Base-by-base conservation (phyloP, 2,329 filamentous ascomycete species). In the Cladophialophora exuberans region DNA sequence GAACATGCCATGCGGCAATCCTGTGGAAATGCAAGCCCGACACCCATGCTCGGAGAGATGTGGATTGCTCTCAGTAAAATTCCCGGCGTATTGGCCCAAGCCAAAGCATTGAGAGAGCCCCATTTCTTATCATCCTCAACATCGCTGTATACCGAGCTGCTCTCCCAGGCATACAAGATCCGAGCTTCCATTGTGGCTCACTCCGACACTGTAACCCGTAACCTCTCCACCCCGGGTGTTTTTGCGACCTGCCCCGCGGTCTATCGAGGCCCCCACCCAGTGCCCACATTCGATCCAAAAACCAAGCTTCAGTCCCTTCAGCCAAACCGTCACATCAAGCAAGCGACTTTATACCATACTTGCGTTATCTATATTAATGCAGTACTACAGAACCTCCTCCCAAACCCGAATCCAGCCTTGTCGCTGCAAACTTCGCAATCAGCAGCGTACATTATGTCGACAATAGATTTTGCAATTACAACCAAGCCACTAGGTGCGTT, bases 151-250 rank as follows among this genome's bases (percentile, higher is more conserved):
- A 17, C 48, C 17, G 28, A 39, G 15, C 28, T 44, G 11, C 48
- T 44, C 10, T 22, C 25, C n/a, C 35, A 51, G 4, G 38, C 38
- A 6, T 51, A 51, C 28, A 30, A 18, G 4, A 20, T 52, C 11
- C 48, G 48, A n/a, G 28, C 28, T 13, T 28, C 28, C 3, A 44
- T 52, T 20, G 38, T 52, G 10, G 26, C 26, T 10, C 38, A 44
- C 3, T 20, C 36, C 18, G 48, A 52, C 23, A 26, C 25, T 17
- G 38, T 41, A 17, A 36, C 20, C 10, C 48, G 38, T 13, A 38
- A 25, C n/a, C 28, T 52, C 25, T 52, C 48, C 10, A 39, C 39
- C 18, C 48, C 48, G 13, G 38, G 38, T 39, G 48, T 52, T 28
- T 17, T 43, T n/a, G 25, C 35, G 25, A 39, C 41, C 38, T 52